Conservation (phyloP, 805 yeast species). For the Yarrowia hollandica region DNA sequence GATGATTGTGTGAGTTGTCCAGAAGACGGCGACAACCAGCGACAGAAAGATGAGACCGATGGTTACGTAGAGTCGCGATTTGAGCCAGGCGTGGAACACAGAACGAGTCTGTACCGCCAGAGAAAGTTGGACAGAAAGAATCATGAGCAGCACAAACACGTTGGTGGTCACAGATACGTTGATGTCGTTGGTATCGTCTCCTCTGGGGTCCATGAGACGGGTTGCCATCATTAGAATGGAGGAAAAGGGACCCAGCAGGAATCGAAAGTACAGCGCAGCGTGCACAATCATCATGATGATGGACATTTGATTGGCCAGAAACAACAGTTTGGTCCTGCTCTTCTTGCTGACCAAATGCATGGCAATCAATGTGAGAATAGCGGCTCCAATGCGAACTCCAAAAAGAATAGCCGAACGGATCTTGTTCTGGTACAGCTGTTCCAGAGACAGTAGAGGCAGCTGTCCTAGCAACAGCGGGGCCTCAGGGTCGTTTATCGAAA, state of each 20-base stretch:
- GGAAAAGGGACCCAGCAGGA: neutral
- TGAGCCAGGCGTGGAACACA: slow-evolving; percentile 18
- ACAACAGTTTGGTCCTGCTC: slow-evolving; percentile 1
- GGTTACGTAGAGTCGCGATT: neutral
- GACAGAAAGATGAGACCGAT: neutral
- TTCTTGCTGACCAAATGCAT: slow-evolving; percentile 5
- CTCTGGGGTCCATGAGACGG: neutral
- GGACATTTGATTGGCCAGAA: slow-evolving; percentile 13
- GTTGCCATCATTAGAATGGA: neutral
- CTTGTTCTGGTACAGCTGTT: neutral
- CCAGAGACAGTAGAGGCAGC: neutral
- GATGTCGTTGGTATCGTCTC: neutral
- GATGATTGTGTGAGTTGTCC: neutral
- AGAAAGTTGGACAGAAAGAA: neutral
- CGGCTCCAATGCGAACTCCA: slow-evolving; percentile 15
- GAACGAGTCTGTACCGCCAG: slow-evolving; percentile 5
- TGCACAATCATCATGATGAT: neutral
- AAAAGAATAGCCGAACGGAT: neutral
- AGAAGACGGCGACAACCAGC: neutral
- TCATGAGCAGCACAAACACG: slow-evolving; percentile 5
- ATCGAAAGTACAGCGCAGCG: neutral
- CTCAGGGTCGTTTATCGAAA: neutral
- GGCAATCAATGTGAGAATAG: slow-evolving; percentile 1
- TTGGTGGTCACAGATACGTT: slow-evolving; percentile 7
- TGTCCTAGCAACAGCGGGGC: neutral